Conservation (phyloP, 139 green algal species). For the Auxenochlorella pyrenoidosa region DNA sequence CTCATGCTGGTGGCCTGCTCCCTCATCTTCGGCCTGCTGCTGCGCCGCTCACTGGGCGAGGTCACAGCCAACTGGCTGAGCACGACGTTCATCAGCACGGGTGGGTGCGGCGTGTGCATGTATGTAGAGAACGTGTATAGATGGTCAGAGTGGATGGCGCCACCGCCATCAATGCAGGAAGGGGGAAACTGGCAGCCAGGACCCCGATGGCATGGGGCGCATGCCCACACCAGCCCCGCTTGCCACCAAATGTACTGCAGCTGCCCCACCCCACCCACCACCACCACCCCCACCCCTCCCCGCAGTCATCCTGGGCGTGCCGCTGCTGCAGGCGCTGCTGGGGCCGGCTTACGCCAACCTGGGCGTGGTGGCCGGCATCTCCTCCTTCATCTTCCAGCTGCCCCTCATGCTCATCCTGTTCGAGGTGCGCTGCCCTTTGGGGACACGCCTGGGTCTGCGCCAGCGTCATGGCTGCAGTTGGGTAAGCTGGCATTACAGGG, state of each 20-base stretch:
- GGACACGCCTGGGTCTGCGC: too few species aligned
- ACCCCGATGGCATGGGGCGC: too few species aligned
- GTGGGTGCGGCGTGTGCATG: background rate
- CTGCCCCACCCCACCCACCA: too few species aligned
- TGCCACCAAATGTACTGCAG: too few species aligned
- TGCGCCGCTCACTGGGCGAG: constrained; percentile 24
- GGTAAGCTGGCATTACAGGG: background rate
- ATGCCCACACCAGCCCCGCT: too few species aligned
- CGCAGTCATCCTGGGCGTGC: constrained; percentile 46
- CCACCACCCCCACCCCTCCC: background rate
- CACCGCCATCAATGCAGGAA: too few species aligned
- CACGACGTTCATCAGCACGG: constrained; percentile 50
- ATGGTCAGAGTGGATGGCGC: too few species aligned
- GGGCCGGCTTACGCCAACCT: constrained; percentile 37
- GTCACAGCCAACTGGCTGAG: constrained; percentile 45
- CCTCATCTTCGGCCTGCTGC: background rate
- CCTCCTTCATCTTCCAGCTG: constrained; percentile 55
- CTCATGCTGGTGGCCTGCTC: constrained; percentile 15
- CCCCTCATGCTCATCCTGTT: constrained; percentile 57
- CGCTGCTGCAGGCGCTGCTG: constrained; percentile 42
- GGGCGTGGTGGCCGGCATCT: constrained; percentile 50
- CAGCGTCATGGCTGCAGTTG: background rate
- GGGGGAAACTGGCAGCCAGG: too few species aligned
- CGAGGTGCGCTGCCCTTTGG: constrained; percentile 18
- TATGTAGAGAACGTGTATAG: too few species aligned